Evolutionary conservation across 352 stramenopile genomes (phyloP).

Genomic region (Pythium inflatum): DNA sequence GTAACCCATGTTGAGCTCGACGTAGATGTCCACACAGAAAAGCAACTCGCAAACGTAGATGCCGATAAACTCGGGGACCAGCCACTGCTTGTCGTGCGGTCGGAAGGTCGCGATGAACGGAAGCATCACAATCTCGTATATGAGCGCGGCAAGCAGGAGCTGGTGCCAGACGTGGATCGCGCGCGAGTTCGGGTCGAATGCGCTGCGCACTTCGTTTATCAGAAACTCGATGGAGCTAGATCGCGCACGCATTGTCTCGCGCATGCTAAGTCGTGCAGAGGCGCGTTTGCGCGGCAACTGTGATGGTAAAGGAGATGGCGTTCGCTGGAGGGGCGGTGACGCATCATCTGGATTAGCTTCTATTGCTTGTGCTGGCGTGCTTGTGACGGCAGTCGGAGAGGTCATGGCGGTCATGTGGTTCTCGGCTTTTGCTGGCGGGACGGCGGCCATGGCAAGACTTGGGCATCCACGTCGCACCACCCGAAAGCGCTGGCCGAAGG

Average conservation of each 20-base stretch:
- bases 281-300: not conserved
- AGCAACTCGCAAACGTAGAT: slow-evolving; percentile 62
- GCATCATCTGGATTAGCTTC: too few relatives aligned
- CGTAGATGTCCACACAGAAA: slow-evolving; percentile 60
- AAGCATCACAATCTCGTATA: slow-evolving; percentile 63
- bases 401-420: too few relatives aligned
- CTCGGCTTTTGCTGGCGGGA: too few relatives aligned
- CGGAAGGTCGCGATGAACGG: slow-evolving; percentile 56
- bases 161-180: slow-evolving; percentile 65
- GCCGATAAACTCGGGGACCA: slow-evolving; percentile 37
- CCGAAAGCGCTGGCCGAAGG: too few relatives aligned
- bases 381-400: too few relatives aligned
- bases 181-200: slow-evolving; percentile 63
- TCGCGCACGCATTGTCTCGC: slow-evolving; percentile 36
- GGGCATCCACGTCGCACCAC: too few relatives aligned
- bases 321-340: too few relatives aligned
- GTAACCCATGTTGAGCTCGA: slow-evolving; percentile 72
- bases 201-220: slow-evolving; percentile 49
- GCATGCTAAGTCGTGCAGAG: slow-evolving; percentile 37
- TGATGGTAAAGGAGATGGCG: not conserved
- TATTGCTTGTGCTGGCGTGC: too few relatives aligned
- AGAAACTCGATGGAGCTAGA: slow-evolving; percentile 62
- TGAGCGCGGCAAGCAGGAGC: slow-evolving; percentile 48
- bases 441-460: too few relatives aligned
- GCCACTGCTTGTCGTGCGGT: slow-evolving; percentile 16